Conservation (phyloP, 2,329 filamentous ascomycete species). For the Fusarium sp. region DNA sequence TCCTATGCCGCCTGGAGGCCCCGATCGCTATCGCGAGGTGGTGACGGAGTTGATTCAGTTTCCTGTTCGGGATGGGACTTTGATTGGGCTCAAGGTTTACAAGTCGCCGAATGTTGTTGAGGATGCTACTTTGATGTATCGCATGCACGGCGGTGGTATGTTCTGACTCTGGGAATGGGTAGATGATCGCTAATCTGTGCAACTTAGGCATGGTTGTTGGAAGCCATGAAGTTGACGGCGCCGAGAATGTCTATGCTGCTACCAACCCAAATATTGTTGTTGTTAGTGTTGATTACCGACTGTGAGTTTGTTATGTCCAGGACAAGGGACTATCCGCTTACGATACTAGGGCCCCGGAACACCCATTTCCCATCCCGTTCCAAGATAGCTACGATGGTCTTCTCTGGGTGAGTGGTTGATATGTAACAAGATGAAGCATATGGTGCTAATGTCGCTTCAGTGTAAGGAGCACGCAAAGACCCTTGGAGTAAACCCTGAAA, state of each 20-base stretch:
- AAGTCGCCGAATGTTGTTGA: constrained; percentile 11
- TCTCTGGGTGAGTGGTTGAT: constrained; percentile 25
- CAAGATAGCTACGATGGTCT: constrained; percentile 42
- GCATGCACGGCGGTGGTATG: constrained; percentile 44
- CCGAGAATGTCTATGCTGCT: constrained; percentile 40
- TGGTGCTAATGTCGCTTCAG: background rate
- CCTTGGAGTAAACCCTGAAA: constrained; percentile 32
- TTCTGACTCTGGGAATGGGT: too few species aligned
- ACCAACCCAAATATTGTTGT: constrained; percentile 32
- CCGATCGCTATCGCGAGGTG: constrained; percentile 29
- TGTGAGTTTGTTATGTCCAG: constrained; percentile 12
- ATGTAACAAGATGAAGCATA: rapidly evolving
- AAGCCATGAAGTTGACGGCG: constrained; percentile 39
- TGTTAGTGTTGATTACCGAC: constrained; percentile 40
- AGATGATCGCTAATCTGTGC: background rate
- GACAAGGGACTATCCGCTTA: background rate
- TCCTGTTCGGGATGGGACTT: constrained; percentile 28
- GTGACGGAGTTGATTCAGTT: constrained; percentile 29
- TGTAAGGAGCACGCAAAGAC: constrained; percentile 35
- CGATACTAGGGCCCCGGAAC: constrained; percentile 32
- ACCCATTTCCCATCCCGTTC: constrained; percentile 36
- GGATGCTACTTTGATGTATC: constrained; percentile 38
- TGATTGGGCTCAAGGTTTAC: constrained; percentile 39
- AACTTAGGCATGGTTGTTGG: constrained; percentile 37
- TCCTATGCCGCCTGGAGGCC: constrained; percentile 29